A percentile compares a stretch with the other conserved stretches of the same genome.
These are phyloP conservation scores for Bacterosira constricta DNA, from an alignment of 108 stramenopile species.

Conservation along the genomic window DNA sequence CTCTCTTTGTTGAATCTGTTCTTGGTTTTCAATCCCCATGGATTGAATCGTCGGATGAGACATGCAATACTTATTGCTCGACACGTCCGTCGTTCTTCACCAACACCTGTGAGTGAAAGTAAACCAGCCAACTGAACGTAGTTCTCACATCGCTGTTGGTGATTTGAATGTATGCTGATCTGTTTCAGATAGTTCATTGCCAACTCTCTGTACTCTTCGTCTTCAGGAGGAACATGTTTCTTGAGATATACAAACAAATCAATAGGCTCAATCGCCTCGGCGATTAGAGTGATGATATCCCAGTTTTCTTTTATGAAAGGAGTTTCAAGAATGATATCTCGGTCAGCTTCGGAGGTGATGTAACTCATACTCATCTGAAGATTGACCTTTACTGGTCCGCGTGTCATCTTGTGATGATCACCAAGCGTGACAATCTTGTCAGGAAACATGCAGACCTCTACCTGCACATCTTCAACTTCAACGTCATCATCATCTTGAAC, in stretches of 20 bases:
- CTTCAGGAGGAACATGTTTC: no score
- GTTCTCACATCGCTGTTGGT: conserved; percentile 13
- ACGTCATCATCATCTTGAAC: neutral
- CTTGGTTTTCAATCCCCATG: neutral
- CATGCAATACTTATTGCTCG: neutral
- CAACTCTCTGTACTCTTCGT: neutral
- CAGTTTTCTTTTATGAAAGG: neutral
- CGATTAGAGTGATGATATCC: neutral
- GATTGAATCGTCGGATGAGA: neutral
- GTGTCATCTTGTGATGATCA: neutral
- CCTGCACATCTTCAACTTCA: no score
- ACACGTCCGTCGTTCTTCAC: neutral
- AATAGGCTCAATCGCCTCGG: neutral
- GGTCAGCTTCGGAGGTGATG: neutral
- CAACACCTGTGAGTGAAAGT: neutral
- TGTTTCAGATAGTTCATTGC: neutral
- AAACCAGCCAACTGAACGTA: neutral
- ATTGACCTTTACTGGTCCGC: no score
- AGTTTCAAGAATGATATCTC: neutral
- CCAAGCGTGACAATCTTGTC: neutral
- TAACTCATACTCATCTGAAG: no score
- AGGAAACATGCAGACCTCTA: no score
- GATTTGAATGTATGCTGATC: conserved; percentile 2
- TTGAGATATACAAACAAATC: no score
- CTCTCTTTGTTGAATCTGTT: neutral